Base-by-base conservation (phyloP, 257 asterid species). In the Verbascum thapsus region DNA sequence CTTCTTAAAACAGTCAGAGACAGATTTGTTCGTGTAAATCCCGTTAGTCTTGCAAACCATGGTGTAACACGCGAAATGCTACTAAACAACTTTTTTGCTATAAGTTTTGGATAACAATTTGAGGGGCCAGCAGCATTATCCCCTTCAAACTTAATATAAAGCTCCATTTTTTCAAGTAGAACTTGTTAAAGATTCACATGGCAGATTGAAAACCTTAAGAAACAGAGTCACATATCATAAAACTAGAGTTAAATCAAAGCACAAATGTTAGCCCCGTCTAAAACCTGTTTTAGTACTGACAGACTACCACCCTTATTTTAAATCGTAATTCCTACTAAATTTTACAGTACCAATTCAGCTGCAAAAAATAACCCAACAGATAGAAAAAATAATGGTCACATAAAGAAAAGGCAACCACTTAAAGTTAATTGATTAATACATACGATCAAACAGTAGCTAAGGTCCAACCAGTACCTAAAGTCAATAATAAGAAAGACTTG, bases 141-240 rank as follows among this genome's bases (percentile, higher is more conserved):
- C 40, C 40, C 20, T 17, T 13, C 51, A 15, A 35, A 30, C 38
- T 6, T 3, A 19, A 8, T 17, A 15, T 8, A 1, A 54, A 13
- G 19, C 6, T 30, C 23, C 37, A 44, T 8, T 7, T 45, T 39
- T 39, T 53, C 12, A 20, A 35, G 44, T 53, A 10, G 23, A 30
- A 13, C 11, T 40, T 22, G 12, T 8, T 41, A 7, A 3, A 55
- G 43, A 4, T 34, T 30, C 37, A 57, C 19, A 12, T 10, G 20
- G 50, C 43, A 58, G 35, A 35, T 45, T 22, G 16, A 15, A 63
- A 64, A n/a, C 16, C 26, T 51, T 50, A 49, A 39, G 26, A 51
- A 41, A 16, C 30, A 19, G 40, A 39, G 19, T 12, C 34, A 15
- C 23, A 30, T 32, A 11, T n/a, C 12, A 17, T 32, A 10, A 61